Conservation (phyloP, 495 filamentous ascomycete species). For the Neurospora pannonica region DNA sequence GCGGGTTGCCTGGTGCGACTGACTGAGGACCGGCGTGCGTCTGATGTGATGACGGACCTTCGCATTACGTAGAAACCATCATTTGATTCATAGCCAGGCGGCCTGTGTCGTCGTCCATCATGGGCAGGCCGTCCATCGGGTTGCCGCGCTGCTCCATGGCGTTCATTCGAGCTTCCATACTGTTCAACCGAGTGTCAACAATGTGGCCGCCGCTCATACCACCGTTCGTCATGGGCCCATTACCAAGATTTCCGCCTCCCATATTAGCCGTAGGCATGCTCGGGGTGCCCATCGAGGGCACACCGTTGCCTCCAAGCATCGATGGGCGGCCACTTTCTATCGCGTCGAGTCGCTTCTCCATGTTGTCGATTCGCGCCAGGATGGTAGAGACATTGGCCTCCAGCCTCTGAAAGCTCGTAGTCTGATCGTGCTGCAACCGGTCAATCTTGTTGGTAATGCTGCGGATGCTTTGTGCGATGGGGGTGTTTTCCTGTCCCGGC, state of each 20-base stretch:
- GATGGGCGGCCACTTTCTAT: slow-evolving; percentile 17
- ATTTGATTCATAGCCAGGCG: slow-evolving; percentile 16
- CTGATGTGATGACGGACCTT: not conserved
- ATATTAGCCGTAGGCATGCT: slow-evolving; percentile 27
- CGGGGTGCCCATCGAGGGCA: slow-evolving; percentile 18
- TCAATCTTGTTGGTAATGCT: slow-evolving; percentile 40
- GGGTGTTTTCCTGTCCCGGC: slow-evolving; percentile 35
- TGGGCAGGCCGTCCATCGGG: slow-evolving; percentile 33
- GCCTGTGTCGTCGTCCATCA: slow-evolving; percentile 37
- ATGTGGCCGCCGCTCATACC: slow-evolving; percentile 19
- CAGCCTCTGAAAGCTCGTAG: slow-evolving; percentile 21
- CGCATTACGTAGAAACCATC: not conserved
- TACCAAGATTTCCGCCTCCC: slow-evolving; percentile 19
- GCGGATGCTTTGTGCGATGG: slow-evolving; percentile 36
- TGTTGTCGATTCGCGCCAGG: slow-evolving; percentile 23
- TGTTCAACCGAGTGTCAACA: slow-evolving; percentile 28
- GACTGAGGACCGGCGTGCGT: not conserved
- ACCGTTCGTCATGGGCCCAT: slow-evolving; percentile 16
- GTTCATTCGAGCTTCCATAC: slow-evolving; percentile 31
- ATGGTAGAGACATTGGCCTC: slow-evolving; percentile 10
- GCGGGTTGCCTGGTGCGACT: not conserved
- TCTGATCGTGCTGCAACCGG: slow-evolving; percentile 34
- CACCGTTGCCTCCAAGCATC: slow-evolving; percentile 17
- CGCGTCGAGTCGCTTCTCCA: slow-evolving; percentile 36
- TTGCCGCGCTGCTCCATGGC: slow-evolving; percentile 30